Evolutionary conservation across 148 eudicot species (phyloP), one percentile per base, ranked within the genome.

Genomic region (Salicornia ramosissima): DNA sequence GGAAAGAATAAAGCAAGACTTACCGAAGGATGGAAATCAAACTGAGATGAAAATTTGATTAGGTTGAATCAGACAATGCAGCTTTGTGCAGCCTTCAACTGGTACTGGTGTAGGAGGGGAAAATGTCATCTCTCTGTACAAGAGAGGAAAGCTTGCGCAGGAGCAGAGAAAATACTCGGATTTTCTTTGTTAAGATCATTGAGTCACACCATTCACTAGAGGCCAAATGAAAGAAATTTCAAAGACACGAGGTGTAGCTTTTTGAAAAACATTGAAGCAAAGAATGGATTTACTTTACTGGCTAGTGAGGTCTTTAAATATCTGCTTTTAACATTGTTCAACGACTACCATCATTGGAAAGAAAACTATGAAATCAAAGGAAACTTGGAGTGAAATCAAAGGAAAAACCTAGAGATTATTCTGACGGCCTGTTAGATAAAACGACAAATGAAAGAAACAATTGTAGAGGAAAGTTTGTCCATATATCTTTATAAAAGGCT

Each of bases 91-190:
- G 87, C 79, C 83, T 80, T 86, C 88, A 84, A 86, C 92, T 84
- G 92, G 92, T 88, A 86, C 88, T 83, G 87, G 79, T 75, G 87
- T 83, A 73, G 86, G 87, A 86, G 90, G 90, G 89, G 89, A 79
- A 74, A 42, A 47, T 76, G 71, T 71, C 85, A 74, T 75, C 84
- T 74, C 77, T 81, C 76, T 56, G 77, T 70, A 81, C 39, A 75
- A 63, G 31, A 66, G 70, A 70, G 54, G 56, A 45, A 55, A 34
- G 50, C 67, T 71, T 66, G 45, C 45, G 39, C 59, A 47, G 52
- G 68, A 65, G 55, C 43, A 68, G 29, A 56, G 34, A 62, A 62
- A 55, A 31, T 64, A 66, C 66, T 47, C 49, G 70, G 78, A 68
- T 50, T 50, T 36, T 3, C 40, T 36, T 8, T 54, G 57, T 16